Percentiles rank a stretch among this genome's conserved stretches.
phyloP scores from a whole-genome alignment of 2,329 filamentous ascomycete species.

The Diaporthe citri region DNA sequence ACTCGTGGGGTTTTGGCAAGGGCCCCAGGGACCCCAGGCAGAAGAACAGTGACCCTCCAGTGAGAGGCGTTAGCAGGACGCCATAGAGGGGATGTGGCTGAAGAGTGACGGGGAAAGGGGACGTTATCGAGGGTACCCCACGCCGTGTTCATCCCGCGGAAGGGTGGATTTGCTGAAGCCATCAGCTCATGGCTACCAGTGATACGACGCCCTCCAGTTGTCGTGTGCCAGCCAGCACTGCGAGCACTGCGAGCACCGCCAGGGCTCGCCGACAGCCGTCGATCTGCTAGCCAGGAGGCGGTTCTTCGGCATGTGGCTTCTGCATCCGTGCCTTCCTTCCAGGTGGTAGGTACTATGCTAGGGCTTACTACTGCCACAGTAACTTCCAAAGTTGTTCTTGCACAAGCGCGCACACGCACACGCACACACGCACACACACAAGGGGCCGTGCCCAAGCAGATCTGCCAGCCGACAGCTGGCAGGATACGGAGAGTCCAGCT shows the following conservation, averaged over 20 bases:
- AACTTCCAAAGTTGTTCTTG: too few relatives aligned
- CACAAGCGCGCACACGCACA: background rate
- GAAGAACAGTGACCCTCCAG: background rate
- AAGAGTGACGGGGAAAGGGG: background rate
- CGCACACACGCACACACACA: background rate
- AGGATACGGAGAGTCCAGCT: background rate
- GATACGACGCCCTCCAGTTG: constrained; percentile 3
- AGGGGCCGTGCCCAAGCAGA: background rate
- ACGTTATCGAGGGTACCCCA: constrained; percentile 34
- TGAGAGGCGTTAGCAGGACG: background rate
- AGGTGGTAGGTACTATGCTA: background rate
- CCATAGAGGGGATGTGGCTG: background rate
- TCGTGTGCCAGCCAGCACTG: background rate
- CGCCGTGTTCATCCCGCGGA: constrained; percentile 23
- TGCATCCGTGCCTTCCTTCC: background rate
- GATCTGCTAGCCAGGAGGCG: background rate
- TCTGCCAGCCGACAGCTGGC: background rate
- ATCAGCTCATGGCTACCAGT: constrained; percentile 23
- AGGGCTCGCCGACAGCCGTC: constrained; percentile 8
- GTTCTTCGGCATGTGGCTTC: constrained; percentile 1
- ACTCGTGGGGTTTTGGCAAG: constrained; percentile 19
- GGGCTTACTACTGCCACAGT: constrained; percentile 1
- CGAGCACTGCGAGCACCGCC: too few relatives aligned
- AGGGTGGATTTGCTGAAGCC: constrained; percentile 23
- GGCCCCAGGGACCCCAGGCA: background rate